Evolutionary conservation across 345 rosid species (phyloP).

Genomic region (Salix brachista): DNA sequence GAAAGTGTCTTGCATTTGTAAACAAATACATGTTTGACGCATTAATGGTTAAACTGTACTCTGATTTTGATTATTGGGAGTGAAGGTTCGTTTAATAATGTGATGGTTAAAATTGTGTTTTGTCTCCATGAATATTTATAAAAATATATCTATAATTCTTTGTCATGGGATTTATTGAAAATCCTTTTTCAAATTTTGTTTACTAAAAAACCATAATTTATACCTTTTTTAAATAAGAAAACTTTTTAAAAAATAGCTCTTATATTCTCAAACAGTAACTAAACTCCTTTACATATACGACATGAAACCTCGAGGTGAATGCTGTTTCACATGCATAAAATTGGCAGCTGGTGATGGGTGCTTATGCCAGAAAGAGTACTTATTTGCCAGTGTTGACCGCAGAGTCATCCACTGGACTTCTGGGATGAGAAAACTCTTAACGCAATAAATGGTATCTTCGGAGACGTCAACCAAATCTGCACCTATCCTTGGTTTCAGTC

Average conservation of each 20-base stretch:
- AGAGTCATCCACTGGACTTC: not conserved
- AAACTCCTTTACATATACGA: not conserved
- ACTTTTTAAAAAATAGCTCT: too few relatives aligned
- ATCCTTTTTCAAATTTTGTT: too few relatives aligned
- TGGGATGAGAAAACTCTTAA: not conserved
- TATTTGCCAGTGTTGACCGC: slow-evolving; percentile 22
- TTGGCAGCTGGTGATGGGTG: slow-evolving; percentile 3
- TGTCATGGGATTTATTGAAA: too few relatives aligned
- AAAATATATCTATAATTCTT: too few relatives aligned
- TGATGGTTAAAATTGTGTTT: too few relatives aligned
- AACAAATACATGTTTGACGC: not conserved
- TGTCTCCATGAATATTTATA: too few relatives aligned
- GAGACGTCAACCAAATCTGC: slow-evolving; percentile 8
- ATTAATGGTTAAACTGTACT: not conserved
- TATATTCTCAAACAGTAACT: too few relatives aligned
- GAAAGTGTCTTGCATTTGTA: not conserved
- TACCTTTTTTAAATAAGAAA: too few relatives aligned
- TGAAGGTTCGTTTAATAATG: too few relatives aligned
- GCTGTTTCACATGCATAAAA: not conserved
- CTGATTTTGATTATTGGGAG: not conserved
- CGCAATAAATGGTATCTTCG: not conserved
- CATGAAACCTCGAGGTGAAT: not conserved
- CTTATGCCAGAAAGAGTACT: slow-evolving; percentile 8
- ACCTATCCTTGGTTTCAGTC: slow-evolving; percentile 10
- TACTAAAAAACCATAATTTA: too few relatives aligned